These are phyloP conservation scores for Pythium graminicola DNA, from an alignment of 352 stramenopile species.

Conservation along the genomic window DNA sequence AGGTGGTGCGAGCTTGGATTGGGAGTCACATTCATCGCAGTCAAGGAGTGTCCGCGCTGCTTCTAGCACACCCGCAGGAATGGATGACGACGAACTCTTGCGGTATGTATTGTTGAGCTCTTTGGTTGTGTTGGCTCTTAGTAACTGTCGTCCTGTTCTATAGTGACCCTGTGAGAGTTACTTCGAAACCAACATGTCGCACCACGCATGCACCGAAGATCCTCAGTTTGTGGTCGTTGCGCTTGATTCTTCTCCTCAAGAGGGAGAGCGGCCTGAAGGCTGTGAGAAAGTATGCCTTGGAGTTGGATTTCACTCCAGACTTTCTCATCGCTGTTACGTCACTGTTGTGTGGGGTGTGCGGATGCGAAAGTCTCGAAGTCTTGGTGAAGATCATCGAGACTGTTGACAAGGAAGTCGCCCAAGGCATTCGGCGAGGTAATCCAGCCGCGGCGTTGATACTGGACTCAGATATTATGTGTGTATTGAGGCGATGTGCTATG, in stretches of 20 bases:
- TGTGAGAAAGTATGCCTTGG: conserved; percentile 36
- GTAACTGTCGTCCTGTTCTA: not conserved
- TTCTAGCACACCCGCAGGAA: not conserved
- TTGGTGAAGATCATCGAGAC: conserved; percentile 49
- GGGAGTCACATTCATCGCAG: conserved; percentile 9
- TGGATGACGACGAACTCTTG: conserved; percentile 15
- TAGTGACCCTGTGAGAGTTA: not conserved
- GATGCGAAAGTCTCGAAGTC: conserved; percentile 48
- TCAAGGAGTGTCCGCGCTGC: not conserved
- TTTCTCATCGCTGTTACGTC: conserved; percentile 55
- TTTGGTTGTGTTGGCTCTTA: not conserved
- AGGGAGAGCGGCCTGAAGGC: conserved; percentile 62
- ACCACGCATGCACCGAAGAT: conserved; percentile 9
- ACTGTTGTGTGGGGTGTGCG: conserved; percentile 52
- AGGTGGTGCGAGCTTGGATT: conserved; percentile 12
- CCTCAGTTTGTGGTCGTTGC: conserved; percentile 58
- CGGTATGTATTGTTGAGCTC: not conserved
- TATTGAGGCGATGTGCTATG: conserved; percentile 36
- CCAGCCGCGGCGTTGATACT: conserved; percentile 36
- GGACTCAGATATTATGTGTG: conserved; percentile 42
- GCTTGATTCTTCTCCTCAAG: conserved; percentile 67
- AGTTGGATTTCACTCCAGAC: conserved; percentile 54
- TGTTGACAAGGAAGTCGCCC: conserved; percentile 34
- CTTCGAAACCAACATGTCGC: conserved; percentile 5
- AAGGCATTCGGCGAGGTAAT: conserved; percentile 21